Evolutionary conservation across 2,329 filamentous ascomycete species (phyloP), one percentile per base, ranked within the genome.

Genomic region (Myrmaecium sp.): DNA sequence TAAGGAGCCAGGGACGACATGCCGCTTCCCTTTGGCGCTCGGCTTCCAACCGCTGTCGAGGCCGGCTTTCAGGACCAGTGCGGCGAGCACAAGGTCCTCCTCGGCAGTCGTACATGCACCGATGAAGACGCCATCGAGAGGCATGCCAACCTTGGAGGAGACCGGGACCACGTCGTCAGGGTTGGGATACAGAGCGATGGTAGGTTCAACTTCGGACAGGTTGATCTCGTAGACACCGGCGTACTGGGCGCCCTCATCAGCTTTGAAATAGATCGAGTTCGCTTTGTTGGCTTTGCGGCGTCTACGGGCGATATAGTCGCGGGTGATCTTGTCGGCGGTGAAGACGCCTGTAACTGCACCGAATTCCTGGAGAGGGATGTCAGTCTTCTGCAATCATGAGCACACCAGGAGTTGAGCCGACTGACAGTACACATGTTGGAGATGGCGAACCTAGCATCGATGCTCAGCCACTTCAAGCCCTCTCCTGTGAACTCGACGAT

Each of bases 51-150:
- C 50, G 14, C 33, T 37, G 13, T 46, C 37, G 6, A 60, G 30
- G 0, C 54, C 57, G 5, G 40, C 40, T 27, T 54, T 41, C 0
- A 61, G 42, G 3, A 60, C 51, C 4, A 60, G 38, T 0, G 49
- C 55, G 0, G 42, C 57, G 4, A 60, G 38, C 8, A 60, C 46
- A 2, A 60, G 36, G 28, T 61, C 56, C 34, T 60, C 57, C 27
- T 58, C 54, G 0, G 56, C 43, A 1, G 56, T 60, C 2, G 57
- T 61, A 34, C 57, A 61, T 2, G 57, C 57, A 2, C 57, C 57
- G 13, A 61, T 60, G 35, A 61, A 61, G 27, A 47, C 51, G 2
- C 57, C 57, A 26, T 60, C 54, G 3, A 60, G 36, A 1, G 35
- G 10, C 20, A 41, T 48, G 1, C 39, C 43, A 2, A 32, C 36